phyloP scores from a whole-genome alignment of 1,284 basidiomycete genomes.

The Flammula alnicola region DNA sequence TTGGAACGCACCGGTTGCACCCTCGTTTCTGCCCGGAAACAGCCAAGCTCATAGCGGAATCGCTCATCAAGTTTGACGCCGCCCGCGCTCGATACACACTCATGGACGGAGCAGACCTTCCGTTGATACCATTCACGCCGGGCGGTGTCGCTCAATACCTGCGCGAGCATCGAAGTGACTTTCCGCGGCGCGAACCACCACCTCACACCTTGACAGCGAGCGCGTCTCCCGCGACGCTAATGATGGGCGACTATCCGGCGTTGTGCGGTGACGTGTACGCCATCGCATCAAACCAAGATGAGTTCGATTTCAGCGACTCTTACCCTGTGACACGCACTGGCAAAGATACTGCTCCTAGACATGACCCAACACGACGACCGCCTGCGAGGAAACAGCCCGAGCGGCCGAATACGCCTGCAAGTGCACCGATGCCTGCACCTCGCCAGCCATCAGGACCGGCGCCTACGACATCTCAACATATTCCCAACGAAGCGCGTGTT shows the following conservation, averaged over 20 bases:
- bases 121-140: neutral
- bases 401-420: neutral
- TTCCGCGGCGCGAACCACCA: neutral
- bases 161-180: neutral
- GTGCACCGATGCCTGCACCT: neutral
- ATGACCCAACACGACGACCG: neutral
- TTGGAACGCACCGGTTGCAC: neutral
- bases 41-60: slow-evolving; percentile 1
- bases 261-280: neutral
- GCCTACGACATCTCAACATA: neutral
- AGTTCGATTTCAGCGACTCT: too few relatives aligned
- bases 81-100: neutral
- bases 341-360: neutral
- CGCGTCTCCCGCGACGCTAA: neutral
- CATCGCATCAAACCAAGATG: too few relatives aligned
- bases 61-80: neutral
- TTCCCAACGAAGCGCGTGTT: neutral
- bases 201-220: neutral
- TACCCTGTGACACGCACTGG: too few relatives aligned
- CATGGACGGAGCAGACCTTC: slow-evolving; percentile 1
- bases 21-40: neutral
- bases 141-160: slow-evolving; percentile 4
- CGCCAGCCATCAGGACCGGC: neutral
- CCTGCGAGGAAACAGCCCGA: neutral
- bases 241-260: neutral